Base-by-base conservation (phyloP, 1,139 yeast genomes). In the Yamadazyma blattariae region DNA sequence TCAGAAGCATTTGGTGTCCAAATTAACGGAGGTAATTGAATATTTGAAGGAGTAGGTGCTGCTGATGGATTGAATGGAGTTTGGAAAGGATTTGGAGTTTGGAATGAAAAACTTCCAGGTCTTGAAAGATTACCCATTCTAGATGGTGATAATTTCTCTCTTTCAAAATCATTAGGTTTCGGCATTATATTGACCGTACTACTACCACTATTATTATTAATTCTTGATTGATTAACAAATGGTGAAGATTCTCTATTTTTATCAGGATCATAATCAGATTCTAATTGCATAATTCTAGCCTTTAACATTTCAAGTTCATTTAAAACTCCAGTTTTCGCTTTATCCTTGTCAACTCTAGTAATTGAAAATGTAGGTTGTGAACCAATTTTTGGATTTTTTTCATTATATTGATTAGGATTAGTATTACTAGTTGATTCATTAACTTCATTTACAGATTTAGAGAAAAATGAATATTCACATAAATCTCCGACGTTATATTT, bases 261-360 rank as follows among this genome's bases (percentile, higher is more conserved):
- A 23, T n/a, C 8, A 4, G 25, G 25, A 12, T 12, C 14, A 7
- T n/a, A 14, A 20, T 14, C 19, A 9, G 68, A 67, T 42, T 71
- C 77, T 7, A 71, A 57, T 41, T 64, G 64, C 34, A 57, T 62
- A 28, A 73, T 67, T 39, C 68, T 67, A 8, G 59, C 57, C 35
- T 65, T 64, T 27, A 73, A 50, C 10, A 52, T 39, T 14, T 67
- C 70, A 27, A 57, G 38, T 27, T 51, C 57, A 1, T n/a, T 2
- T 17, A 30, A 25, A 16, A 28, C 25, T 5, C 25, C 29, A 14
- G 23, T 3, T n/a, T 15, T 6, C n/a, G 13, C 5, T n/a, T n/a
- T 14, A 8, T 26, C 20, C 11, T 14, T 30, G 5, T 24, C 14
- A 17, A 7, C 17, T 13, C 24, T 10, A 13, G 6, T 14, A 3